Evolutionary conservation across 2,329 filamentous ascomycete genomes (phyloP).

Genomic region (Cytospora schulzeri): DNA sequence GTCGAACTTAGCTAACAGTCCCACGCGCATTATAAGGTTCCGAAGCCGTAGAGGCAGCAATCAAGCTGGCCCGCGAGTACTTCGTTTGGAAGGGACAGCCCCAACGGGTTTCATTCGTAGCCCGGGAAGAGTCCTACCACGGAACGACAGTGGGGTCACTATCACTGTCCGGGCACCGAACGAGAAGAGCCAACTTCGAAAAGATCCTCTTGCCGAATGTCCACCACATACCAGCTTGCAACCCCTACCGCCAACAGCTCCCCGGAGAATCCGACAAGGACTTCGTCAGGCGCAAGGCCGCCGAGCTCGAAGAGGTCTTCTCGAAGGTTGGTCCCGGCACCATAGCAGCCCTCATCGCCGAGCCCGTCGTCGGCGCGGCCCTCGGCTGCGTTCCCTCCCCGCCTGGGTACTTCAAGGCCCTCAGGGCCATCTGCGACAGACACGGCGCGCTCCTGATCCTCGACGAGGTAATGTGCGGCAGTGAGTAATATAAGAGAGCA

Average conservation of each 20-base stretch:
- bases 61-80: constrained; percentile 70
- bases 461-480: constrained; percentile 79
- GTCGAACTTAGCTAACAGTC: background rate
- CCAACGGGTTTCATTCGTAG: constrained; percentile 62
- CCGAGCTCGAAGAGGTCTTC: constrained; percentile 66
- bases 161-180: constrained; percentile 60
- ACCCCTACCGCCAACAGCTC: constrained; percentile 60
- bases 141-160: constrained; percentile 68
- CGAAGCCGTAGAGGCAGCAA: constrained; percentile 68
- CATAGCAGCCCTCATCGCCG: constrained; percentile 67
- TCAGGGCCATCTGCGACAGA: constrained; percentile 68
- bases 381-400: constrained; percentile 70
- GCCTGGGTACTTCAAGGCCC: constrained; percentile 68
- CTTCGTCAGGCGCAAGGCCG: constrained; percentile 60
- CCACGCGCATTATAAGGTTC: constrained; percentile 48
- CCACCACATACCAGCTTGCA: constrained; percentile 63
- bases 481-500: too few relatives aligned
- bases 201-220: constrained; percentile 57
- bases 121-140: constrained; percentile 68
- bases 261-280: constrained; percentile 52
- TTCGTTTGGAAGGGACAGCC: constrained; percentile 58
- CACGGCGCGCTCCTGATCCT: constrained; percentile 75
- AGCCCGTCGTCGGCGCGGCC: constrained; percentile 69
- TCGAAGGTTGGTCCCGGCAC: constrained; percentile 60
- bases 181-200: constrained; percentile 59